These are phyloP conservation scores for Earliella scabrosa DNA, from an alignment of 1,284 basidiomycete species.

Conservation along the genomic window DNA sequence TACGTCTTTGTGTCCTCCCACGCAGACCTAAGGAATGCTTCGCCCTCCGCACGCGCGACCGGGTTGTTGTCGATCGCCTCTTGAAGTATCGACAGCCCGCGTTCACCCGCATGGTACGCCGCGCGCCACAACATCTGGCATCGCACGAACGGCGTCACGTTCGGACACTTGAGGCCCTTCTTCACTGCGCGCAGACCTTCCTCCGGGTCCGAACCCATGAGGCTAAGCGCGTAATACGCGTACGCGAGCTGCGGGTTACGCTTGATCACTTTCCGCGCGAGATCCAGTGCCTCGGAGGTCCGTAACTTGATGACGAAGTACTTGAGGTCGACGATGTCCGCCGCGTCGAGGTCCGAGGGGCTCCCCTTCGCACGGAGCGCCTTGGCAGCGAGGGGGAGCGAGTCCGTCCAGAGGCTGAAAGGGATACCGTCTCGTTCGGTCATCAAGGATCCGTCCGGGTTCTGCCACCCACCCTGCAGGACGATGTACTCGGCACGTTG, in stretches of 20 bases:
- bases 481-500: slow-evolving; percentile 60
- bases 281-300: slow-evolving; percentile 46
- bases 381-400: slow-evolving; percentile 56
- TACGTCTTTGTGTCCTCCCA: slow-evolving; percentile 60
- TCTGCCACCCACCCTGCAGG: slow-evolving; percentile 49
- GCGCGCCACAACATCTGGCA: slow-evolving; percentile 56
- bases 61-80: slow-evolving; percentile 41
- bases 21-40: slow-evolving; percentile 55
- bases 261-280: slow-evolving; percentile 48
- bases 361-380: slow-evolving; percentile 48
- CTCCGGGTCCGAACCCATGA: slow-evolving; percentile 32
- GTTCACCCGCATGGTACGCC: slow-evolving; percentile 54
- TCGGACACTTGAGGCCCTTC: slow-evolving; percentile 52
- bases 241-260: slow-evolving; percentile 61
- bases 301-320: slow-evolving; percentile 49
- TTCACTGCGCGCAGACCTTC: slow-evolving; percentile 49
- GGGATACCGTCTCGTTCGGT: slow-evolving; percentile 38
- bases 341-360: slow-evolving; percentile 47
- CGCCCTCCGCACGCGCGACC: slow-evolving; percentile 56
- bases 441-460: slow-evolving; percentile 42
- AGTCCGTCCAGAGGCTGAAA: slow-evolving; percentile 56
- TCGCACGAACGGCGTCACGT: slow-evolving; percentile 27
- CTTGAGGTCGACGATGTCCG: slow-evolving; percentile 67
- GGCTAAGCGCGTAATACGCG: slow-evolving; percentile 59
- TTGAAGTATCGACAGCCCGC: slow-evolving; percentile 52